Percentiles rank a stretch among this genome's conserved stretches.
Evolutionary conservation across 176 grass and related monocot genomes (phyloP).

Genomic region (Chrysopogon serrulatus): DNA sequence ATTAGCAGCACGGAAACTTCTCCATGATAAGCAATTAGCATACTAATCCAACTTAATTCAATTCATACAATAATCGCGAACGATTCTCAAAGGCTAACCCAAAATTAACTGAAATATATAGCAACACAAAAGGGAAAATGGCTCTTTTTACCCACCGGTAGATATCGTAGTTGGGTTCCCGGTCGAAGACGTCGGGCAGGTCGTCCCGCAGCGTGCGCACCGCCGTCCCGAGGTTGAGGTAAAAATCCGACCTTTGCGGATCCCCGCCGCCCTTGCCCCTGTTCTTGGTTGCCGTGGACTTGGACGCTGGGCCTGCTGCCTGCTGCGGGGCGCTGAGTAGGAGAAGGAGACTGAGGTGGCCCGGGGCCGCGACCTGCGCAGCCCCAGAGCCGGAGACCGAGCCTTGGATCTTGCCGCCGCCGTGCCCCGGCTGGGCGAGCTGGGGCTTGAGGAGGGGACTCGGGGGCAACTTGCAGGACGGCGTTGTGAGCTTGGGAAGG

Average conservation of each 20-base stretch:
- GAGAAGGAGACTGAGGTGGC: slow-evolving; percentile 32
- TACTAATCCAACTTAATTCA: not conserved
- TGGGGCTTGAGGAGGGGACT: slow-evolving; percentile 46
- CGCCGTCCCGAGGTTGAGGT: slow-evolving; percentile 89
- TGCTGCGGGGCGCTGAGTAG: slow-evolving; percentile 46
- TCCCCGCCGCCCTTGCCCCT: slow-evolving; percentile 30
- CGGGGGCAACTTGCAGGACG: slow-evolving; percentile 43
- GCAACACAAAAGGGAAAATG: not conserved
- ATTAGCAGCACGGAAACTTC: not conserved
- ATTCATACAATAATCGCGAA: not conserved
- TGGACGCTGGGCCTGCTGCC: slow-evolving; percentile 15
- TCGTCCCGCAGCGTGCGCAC: slow-evolving; percentile 92
- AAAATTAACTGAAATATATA: not conserved
- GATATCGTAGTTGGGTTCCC: slow-evolving; percentile 84
- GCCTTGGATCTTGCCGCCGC: slow-evolving; percentile 33
- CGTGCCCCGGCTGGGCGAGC: not conserved
- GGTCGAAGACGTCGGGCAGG: slow-evolving; percentile 68
- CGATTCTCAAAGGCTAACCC: not conserved
- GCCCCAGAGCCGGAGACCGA: not conserved
- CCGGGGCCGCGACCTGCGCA: slow-evolving; percentile 10
- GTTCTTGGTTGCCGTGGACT: slow-evolving; percentile 30
- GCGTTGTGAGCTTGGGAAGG: slow-evolving; percentile 79
- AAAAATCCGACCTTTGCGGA: slow-evolving; percentile 69
- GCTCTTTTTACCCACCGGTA: slow-evolving; percentile 58
- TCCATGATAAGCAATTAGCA: not conserved